These are phyloP conservation scores for Fusarium cyanostomum DNA, from an alignment of 2,329 filamentous ascomycete species.

Conservation along the genomic window DNA sequence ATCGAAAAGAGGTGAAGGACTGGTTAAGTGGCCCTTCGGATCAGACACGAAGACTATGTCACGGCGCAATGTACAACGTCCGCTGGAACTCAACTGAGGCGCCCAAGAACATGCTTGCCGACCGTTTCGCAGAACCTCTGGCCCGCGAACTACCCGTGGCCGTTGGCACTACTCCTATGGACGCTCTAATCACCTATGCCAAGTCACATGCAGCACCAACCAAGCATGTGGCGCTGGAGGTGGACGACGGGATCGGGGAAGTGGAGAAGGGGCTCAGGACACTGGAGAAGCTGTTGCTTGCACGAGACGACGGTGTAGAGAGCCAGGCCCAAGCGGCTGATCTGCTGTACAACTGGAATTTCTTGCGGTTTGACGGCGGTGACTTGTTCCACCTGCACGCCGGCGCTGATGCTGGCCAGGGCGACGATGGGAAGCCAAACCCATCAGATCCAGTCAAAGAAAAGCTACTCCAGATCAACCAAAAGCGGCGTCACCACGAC, in stretches of 20 bases:
- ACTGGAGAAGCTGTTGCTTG: background rate
- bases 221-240: too few species aligned
- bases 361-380: background rate
- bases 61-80: conserved; percentile 3
- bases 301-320: background rate
- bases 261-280: too few species aligned
- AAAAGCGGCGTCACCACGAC: background rate
- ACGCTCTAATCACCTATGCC: background rate
- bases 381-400: background rate
- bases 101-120: background rate
- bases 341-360: background rate
- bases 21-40: too few species aligned
- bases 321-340: background rate
- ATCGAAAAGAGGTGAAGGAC: too few species aligned
- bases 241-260: too few species aligned
- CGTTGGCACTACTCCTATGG: background rate
- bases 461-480: background rate
- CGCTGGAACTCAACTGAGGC: background rate
- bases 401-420: too few species aligned
- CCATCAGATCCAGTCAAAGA: background rate
- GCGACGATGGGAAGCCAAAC: too few species aligned
- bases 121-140: background rate
- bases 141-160: background rate
- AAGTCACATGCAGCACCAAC: background rate
- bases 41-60: background rate